Conservation (phyloP, 495 filamentous ascomycete species). For the Lentithecium fluviatile region DNA sequence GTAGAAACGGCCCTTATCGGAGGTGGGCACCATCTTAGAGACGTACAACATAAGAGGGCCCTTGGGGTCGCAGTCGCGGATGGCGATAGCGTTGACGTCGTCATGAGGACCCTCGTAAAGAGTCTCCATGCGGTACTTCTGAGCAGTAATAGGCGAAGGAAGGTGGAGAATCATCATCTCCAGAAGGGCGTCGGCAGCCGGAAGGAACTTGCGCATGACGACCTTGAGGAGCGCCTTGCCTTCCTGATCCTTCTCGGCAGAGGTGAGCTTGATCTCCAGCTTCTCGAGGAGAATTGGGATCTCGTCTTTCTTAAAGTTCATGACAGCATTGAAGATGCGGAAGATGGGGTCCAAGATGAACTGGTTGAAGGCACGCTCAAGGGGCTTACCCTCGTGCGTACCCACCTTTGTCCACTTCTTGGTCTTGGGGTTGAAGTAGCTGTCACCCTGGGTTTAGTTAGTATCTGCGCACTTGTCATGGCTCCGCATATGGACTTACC, state of each 20-base stretch:
- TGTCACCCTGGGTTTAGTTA: constrained; percentile 69
- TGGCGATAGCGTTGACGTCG: constrained; percentile 87
- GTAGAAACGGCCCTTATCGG: constrained; percentile 99
- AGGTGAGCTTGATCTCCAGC: constrained; percentile 83
- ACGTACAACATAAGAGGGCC: constrained; percentile 99
- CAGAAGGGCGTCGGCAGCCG: constrained; percentile 94
- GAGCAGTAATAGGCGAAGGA: constrained; percentile 91
- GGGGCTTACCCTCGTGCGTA: constrained; percentile 75
- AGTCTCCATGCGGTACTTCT: constrained; percentile 97
- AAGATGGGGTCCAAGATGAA: constrained; percentile 99
- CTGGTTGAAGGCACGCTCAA: constrained; percentile 98
- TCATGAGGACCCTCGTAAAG: constrained; percentile 96
- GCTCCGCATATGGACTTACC: constrained; percentile 54
- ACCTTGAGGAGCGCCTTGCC: constrained; percentile 97
- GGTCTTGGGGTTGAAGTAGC: constrained; percentile 98
- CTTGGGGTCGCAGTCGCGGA: constrained; percentile 97
- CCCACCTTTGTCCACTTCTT: constrained; percentile 97
- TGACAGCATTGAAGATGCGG: constrained; percentile 91
- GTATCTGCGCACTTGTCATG: not conserved
- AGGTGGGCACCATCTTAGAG: constrained; percentile 99
- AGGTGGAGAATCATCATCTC: constrained; percentile 99
- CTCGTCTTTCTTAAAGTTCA: constrained; percentile 99
- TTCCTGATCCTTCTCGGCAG: constrained; percentile 88
- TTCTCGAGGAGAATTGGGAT: constrained; percentile 77
- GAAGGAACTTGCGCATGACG: constrained; percentile 97